phyloP scores from a whole-genome alignment of 2,329 filamentous ascomycete genomes.

The Aureobasidium lini region DNA sequence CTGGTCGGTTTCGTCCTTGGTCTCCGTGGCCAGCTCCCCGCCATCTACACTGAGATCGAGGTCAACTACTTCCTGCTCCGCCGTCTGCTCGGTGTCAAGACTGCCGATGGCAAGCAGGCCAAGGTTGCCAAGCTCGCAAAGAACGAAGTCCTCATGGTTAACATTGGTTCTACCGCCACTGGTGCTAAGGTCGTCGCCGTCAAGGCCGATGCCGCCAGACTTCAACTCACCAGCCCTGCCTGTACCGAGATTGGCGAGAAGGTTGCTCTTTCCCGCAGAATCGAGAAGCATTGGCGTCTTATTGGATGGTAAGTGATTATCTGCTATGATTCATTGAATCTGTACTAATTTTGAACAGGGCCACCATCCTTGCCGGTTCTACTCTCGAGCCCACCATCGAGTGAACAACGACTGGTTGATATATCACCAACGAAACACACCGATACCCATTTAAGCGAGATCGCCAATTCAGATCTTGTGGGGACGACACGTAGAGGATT shows the following conservation, averaged over 20 bases:
- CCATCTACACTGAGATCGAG: constrained; percentile 97
- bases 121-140: constrained; percentile 98
- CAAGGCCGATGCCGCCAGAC: constrained; percentile 94
- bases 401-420: constrained; percentile 1
- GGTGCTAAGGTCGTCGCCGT: constrained; percentile 96
- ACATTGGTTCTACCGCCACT: constrained; percentile 95
- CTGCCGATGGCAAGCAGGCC: constrained; percentile 95
- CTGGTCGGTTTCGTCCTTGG: constrained; percentile 96
- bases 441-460: neutral
- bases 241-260: constrained; percentile 98
- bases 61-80: constrained; percentile 99
- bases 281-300: constrained; percentile 98
- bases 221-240: constrained; percentile 73
- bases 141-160: constrained; percentile 99
- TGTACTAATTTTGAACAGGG: constrained; percentile 15
- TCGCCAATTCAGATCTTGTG: neutral
- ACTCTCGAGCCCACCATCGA: constrained; percentile 23
- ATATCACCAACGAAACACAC: neutral
- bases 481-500: constrained; percentile 6
- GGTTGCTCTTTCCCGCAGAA: constrained; percentile 90
- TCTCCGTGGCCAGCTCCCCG: constrained; percentile 84
- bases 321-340: neutral
- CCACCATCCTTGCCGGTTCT: constrained; percentile 26
- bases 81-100: constrained; percentile 90
- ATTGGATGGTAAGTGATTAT: constrained; percentile 61